Percentiles rank a stretch among this genome's conserved stretches.
Evolutionary conservation across 345 rosid species (phyloP).

Genomic region (Brassica cretica): DNA sequence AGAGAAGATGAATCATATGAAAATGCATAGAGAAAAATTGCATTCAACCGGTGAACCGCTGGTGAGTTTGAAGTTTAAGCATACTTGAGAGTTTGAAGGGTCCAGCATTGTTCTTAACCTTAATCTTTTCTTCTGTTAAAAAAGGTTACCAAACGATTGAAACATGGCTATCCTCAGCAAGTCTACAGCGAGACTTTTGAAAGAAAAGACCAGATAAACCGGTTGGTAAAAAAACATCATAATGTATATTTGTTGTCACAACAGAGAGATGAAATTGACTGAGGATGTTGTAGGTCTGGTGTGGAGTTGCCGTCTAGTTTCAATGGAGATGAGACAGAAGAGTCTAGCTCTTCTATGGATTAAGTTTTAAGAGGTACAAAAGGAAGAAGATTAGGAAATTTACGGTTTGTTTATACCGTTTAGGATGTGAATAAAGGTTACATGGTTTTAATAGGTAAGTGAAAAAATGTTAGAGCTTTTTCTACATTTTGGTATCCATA

Average conservation of each 20-base stretch:
- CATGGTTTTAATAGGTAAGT: constrained; percentile 20
- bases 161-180: constrained; percentile 45
- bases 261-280: constrained; percentile 4
- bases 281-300: constrained; percentile 44
- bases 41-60: constrained; percentile 44
- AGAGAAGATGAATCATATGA: constrained; percentile 45
- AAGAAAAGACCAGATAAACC: constrained; percentile 43
- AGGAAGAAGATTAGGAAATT: constrained; percentile 20
- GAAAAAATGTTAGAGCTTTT: constrained; percentile 25
- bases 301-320: constrained; percentile 55
- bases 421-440: constrained; percentile 25
- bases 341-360: constrained; percentile 57
- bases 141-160: constrained; percentile 52
- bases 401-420: constrained; percentile 35
- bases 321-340: constrained; percentile 75
- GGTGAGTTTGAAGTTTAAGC: constrained; percentile 43
- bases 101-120: constrained; percentile 16
- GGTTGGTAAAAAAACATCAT: constrained; percentile 47
- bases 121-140: background rate
- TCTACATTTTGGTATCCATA: background rate
- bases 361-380: constrained; percentile 27
- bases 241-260: constrained; percentile 20
- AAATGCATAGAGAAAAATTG: constrained; percentile 37
- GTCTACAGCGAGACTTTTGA: constrained; percentile 40
- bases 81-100: background rate